phyloP scores from a whole-genome alignment of 768 basidiomycete species.

The Leccinum pellstonianum region DNA sequence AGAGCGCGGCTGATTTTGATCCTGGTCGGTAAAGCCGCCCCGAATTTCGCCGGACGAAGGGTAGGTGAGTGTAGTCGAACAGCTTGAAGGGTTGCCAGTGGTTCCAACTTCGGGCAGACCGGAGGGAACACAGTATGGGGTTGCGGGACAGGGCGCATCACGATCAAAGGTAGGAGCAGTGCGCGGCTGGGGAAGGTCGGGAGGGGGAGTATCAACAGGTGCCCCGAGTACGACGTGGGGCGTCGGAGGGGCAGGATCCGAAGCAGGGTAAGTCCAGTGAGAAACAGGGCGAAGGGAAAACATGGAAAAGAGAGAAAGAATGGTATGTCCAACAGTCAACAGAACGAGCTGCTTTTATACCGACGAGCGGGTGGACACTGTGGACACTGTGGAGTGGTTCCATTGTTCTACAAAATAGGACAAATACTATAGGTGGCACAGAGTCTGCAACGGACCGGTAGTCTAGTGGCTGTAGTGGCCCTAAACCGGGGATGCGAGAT shows the following conservation, averaged over 20 bases:
- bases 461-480: constrained; percentile 81
- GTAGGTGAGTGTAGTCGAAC: not conserved
- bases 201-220: constrained; percentile 7
- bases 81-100: not conserved
- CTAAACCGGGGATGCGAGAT: constrained; percentile 78
- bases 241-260: constrained; percentile 6
- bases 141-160: constrained; percentile 16
- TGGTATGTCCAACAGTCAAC: not conserved
- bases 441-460: constrained; percentile 32
- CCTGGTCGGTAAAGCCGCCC: not conserved
- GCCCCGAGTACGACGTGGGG: constrained; percentile 6
- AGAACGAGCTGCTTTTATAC: constrained; percentile 14
- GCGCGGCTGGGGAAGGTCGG: not conserved
- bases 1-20: not conserved
- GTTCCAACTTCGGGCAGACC: not conserved
- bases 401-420: constrained; percentile 1
- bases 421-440: not conserved
- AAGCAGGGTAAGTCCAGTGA: not conserved
- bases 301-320: constrained; percentile 3
- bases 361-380: no score
- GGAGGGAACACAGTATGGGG: constrained; percentile 6
- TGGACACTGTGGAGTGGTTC: not conserved
- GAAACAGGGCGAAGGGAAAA: not conserved
- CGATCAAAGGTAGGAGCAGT: not conserved
- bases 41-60: not conserved